These are phyloP conservation scores for Phytophthora colocasiae DNA, from an alignment of 352 stramenopile genomes.

Conservation along the genomic window DNA sequence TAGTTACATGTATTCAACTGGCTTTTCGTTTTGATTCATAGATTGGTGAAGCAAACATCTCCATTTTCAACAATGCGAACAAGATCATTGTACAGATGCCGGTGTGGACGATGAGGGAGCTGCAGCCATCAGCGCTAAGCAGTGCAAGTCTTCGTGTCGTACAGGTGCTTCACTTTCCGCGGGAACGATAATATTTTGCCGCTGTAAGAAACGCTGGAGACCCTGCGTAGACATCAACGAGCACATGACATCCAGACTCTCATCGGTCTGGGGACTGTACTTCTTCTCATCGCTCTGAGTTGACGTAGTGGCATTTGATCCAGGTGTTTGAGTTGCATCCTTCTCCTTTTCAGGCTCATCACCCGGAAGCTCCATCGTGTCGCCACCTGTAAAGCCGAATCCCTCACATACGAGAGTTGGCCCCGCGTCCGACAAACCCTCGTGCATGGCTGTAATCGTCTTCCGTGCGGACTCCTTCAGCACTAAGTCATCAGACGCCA, in stretches of 20 bases:
- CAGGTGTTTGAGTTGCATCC: not conserved
- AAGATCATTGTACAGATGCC: slow-evolving; percentile 21
- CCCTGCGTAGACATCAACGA: slow-evolving; percentile 82
- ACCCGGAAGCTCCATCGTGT: slow-evolving; percentile 13
- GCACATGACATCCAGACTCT: slow-evolving; percentile 79
- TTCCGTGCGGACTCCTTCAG: slow-evolving; percentile 56
- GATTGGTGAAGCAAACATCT: not conserved
- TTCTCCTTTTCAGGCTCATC: slow-evolving; percentile 24
- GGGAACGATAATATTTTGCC: slow-evolving; percentile 60
- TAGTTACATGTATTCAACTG: slow-evolving; percentile 24
- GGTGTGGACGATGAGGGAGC: slow-evolving; percentile 3
- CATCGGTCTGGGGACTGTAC: slow-evolving; percentile 30
- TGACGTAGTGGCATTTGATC: slow-evolving; percentile 1
- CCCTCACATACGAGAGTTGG: slow-evolving; percentile 33
- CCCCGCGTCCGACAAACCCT: slow-evolving; percentile 51
- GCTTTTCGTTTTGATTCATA: slow-evolving; percentile 5
- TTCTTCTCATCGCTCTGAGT: slow-evolving; percentile 17
- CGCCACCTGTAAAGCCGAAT: slow-evolving; percentile 39
- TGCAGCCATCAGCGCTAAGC: slow-evolving; percentile 67
- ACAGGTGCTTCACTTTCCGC: slow-evolving; percentile 27
- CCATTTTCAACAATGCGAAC: slow-evolving; percentile 7
- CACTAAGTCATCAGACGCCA: slow-evolving; percentile 59
- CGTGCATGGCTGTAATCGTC: slow-evolving; percentile 72
- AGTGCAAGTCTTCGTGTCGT: slow-evolving; percentile 76
- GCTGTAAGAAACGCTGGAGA: slow-evolving; percentile 69